Conservation (phyloP, 2,329 filamentous ascomycete genomes). For the Kalmusia sp. region DNA sequence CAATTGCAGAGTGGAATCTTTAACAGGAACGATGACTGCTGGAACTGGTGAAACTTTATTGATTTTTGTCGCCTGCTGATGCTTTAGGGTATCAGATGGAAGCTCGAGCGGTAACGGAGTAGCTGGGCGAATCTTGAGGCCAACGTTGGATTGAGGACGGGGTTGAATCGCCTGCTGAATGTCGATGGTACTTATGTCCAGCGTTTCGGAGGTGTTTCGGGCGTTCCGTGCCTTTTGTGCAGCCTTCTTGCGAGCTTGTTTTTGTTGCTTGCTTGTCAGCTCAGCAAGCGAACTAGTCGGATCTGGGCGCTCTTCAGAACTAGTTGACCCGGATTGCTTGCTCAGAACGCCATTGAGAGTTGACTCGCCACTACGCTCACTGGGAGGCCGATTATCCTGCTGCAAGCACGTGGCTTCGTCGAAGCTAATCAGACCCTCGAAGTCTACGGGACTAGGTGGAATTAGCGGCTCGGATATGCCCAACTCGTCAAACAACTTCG, state of each 20-base stretch:
- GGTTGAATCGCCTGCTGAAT: not conserved
- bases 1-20: not conserved
- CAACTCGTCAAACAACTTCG: constrained; percentile 54
- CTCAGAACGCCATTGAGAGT: not conserved
- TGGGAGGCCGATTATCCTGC: too few species aligned
- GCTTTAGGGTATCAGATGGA: not conserved
- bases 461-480: constrained; percentile 37
- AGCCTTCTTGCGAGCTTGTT: constrained; percentile 29
- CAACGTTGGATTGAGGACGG: constrained; percentile 35
- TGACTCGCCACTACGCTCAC: too few species aligned
- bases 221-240: constrained; percentile 24
- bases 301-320: not conserved
- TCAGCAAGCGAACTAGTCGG: constrained; percentile 6
- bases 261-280: constrained; percentile 35
- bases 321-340: not conserved
- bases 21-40: not conserved
- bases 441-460: constrained; percentile 30
- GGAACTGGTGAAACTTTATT: not conserved
- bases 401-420: constrained; percentile 44
- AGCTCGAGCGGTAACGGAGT: constrained; percentile 17
- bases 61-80: not conserved
- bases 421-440: constrained; percentile 48
- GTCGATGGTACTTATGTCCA: not conserved
- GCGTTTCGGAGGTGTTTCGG: not conserved
- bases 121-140: constrained; percentile 33